phyloP scores from a whole-genome alignment of 345 rosid species.

The Excoecaria agallocha region DNA sequence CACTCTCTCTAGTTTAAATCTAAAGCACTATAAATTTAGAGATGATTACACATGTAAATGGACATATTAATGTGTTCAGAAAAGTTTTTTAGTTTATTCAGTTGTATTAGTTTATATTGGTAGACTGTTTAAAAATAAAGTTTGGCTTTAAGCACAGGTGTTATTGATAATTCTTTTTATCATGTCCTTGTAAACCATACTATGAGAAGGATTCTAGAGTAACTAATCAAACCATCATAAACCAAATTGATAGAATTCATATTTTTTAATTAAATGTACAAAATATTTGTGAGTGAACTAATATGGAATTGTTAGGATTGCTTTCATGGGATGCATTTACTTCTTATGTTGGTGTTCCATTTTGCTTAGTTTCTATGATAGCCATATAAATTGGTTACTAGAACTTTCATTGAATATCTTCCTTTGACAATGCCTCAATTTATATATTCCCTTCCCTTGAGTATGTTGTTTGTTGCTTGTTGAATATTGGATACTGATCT shows the following conservation, averaged over 20 bases:
- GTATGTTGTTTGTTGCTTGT: background rate
- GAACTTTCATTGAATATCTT: background rate
- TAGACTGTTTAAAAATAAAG: background rate
- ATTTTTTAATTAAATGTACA: background rate
- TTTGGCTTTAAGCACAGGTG: background rate
- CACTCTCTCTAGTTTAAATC: too few species aligned
- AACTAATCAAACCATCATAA: background rate
- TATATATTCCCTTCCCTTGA: background rate
- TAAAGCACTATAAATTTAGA: too few species aligned
- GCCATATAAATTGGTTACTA: background rate
- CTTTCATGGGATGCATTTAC: background rate
- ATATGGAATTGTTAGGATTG: background rate
- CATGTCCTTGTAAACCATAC: background rate
- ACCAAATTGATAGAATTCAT: background rate
- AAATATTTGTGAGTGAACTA: background rate
- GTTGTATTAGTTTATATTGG: background rate
- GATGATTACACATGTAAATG: constrained; percentile 14
- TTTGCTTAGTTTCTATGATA: background rate
- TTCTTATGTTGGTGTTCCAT: background rate
- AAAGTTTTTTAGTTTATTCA: background rate
- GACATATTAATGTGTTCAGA: background rate
- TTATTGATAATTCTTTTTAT: background rate
- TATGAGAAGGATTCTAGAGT: background rate
- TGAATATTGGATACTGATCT: background rate
- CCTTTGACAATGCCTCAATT: background rate